These are phyloP conservation scores for Berberis vulgaris DNA, from an alignment of 164 flowering plant species.

Conservation along the genomic window DNA sequence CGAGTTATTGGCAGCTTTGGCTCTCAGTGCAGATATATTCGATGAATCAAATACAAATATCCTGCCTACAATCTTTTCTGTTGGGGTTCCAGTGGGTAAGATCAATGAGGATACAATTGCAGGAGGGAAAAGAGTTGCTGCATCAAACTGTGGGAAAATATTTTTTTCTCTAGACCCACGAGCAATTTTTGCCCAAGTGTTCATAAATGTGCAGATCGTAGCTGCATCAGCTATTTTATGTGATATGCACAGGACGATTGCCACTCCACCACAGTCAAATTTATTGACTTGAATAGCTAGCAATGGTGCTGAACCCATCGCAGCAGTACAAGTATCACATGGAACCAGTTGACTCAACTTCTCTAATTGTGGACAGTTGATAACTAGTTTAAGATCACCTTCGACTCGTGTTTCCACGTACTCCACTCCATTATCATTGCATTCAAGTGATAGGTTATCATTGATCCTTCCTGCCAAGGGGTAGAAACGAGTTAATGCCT, in stretches of 20 bases:
- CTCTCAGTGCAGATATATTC: not conserved
- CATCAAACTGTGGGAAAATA: slow-evolving; percentile 5
- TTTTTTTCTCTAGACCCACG: not conserved
- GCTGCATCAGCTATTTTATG: slow-evolving; percentile 21
- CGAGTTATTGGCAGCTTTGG: not conserved
- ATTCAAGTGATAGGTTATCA: not conserved
- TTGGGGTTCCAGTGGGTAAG: not conserved
- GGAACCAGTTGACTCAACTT: not conserved
- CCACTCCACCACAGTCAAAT: slow-evolving; percentile 27
- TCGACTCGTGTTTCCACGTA: not conserved
- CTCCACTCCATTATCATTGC: slow-evolving; percentile 8
- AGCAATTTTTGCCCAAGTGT: slow-evolving; percentile 17
- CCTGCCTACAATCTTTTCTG: not conserved
- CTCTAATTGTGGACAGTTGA: not conserved
- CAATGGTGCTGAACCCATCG: not conserved
- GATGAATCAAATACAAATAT: not conserved
- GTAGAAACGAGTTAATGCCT: slow-evolving; percentile 8
- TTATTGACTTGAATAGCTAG: slow-evolving; percentile 18
- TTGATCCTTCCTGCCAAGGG: slow-evolving; percentile 1
- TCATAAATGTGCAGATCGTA: slow-evolving; percentile 10
- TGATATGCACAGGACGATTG: slow-evolving; percentile 9
- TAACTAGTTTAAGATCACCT: slow-evolving; percentile 2
- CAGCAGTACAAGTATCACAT: not conserved
- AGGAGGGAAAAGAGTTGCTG: slow-evolving; percentile 5
- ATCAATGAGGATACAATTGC: not conserved